Evolutionary conservation across 306 rosid species (phyloP).

Genomic region (Boehmeria nivea): DNA sequence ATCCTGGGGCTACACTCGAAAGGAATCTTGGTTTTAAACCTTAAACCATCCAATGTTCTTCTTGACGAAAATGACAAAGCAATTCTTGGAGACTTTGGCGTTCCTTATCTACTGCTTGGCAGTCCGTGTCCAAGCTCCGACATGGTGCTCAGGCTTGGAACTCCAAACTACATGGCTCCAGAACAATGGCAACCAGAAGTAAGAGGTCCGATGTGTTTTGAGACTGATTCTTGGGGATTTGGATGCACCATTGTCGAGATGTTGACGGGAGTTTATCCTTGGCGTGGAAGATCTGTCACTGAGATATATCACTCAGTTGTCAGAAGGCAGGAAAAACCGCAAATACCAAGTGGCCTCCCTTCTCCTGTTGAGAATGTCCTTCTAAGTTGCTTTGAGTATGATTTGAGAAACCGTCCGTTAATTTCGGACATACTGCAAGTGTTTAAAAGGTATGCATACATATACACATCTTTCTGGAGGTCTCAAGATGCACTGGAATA

Average conservation of each 20-base stretch:
- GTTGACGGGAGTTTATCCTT: conserved; percentile 83
- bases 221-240: conserved; percentile 95
- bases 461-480: conserved; percentile 12
- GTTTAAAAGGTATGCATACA: conserved; percentile 81
- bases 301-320: conserved; percentile 55
- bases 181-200: conserved; percentile 92
- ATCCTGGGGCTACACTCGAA: conserved; percentile 65
- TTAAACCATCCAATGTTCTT: conserved; percentile 72
- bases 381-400: conserved; percentile 84
- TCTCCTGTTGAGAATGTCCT: conserved; percentile 63
- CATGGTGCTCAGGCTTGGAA: conserved; percentile 66
- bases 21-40: conserved; percentile 66
- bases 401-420: conserved; percentile 78
- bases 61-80: conserved; percentile 64
- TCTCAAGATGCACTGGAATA: background rate
- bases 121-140: conserved; percentile 49
- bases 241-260: conserved; percentile 83
- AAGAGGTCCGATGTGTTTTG: conserved; percentile 82
- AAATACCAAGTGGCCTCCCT: conserved; percentile 80
- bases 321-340: conserved; percentile 70
- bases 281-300: conserved; percentile 66
- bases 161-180: conserved; percentile 96
- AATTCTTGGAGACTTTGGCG: conserved; percentile 77
- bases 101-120: conserved; percentile 68
- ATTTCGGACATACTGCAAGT: conserved; percentile 56